Base-by-base conservation (phyloP, 2,329 filamentous ascomycete genomes). In the Polychaeton citri region DNA sequence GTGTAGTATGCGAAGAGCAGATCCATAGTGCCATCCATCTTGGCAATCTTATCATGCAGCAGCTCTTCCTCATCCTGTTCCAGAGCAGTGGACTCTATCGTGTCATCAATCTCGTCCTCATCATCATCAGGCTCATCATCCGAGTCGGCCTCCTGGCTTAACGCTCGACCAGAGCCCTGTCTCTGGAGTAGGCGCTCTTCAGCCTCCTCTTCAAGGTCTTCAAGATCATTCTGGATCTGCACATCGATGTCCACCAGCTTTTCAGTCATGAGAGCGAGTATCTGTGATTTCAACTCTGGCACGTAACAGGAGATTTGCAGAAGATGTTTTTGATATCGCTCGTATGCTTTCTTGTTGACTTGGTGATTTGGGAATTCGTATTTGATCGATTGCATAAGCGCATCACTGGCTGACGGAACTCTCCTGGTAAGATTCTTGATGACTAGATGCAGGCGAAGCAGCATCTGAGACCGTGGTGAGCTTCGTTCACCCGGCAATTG, bases 191-290 rank as follows among this genome's bases (percentile, higher is more conserved):
- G 73, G 36, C 77, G 75, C 17, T 86, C 76, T 37, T 85, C 81
- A 7, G 85, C 69, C 37, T 92, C 83, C 43, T 96, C 88, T 43
- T 95, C 88, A 42, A 94, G 65, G 48, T 96, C 87, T 43, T 96
- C 86, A 50, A 96, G 66, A 51, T 96, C 87, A 34, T 87, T 74
- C 59, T 95, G 88, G 58, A 96, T 90, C 54, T 95, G 83, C 1
- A 93, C 85, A 54, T 98, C 90, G 39, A 96, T 83, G 60, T 90
- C 90, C 51, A 96, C 84, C 6, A 96, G 69, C 43, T 83, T 79
- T 47, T 88, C 81, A 30, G 86, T 80, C 33, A 96, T 80, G 9
- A 93, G 64, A 38, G 85, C 78, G 43, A 94, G 70, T 17, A 96
- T 76, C 42, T 92, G 82, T 6, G 80, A 74, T 42, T 79, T 79